Evolutionary conservation across 371 early-diverging fungal species (phyloP).

Genomic region (Sporodiniella umbellata): DNA sequence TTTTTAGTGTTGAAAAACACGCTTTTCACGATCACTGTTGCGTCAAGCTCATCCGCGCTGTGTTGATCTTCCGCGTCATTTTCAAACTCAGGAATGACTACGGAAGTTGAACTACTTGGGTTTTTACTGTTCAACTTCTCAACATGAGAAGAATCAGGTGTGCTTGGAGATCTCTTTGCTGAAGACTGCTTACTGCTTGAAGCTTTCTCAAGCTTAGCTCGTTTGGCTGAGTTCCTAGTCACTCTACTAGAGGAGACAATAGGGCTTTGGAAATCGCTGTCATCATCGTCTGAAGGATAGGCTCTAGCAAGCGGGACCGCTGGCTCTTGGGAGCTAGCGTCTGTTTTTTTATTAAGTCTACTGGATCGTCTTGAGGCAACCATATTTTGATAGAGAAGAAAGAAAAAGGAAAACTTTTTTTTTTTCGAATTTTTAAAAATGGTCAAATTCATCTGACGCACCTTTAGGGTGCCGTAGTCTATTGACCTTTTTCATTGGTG

Average conservation of each 20-base stretch:
- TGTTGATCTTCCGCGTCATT: too few species aligned
- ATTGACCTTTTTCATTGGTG: neutral
- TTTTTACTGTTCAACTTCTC: neutral
- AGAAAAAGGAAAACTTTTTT: neutral
- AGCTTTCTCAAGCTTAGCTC: neutral
- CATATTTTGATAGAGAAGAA: conserved; percentile 2
- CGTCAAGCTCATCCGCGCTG: too few species aligned
- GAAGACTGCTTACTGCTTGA: neutral
- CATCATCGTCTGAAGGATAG: neutral
- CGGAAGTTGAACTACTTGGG: neutral
- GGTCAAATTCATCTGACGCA: conserved; percentile 2
- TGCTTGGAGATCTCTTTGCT: neutral
- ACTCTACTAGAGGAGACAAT: neutral
- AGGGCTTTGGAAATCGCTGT: conserved; percentile 8
- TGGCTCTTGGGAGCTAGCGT: neutral
- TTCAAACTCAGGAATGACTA: neutral
- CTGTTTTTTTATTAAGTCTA: neutral
- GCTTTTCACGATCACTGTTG: neutral
- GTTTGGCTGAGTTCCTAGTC: neutral
- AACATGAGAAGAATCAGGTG: neutral
- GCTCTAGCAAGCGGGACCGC: neutral
- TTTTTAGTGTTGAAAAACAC: too few species aligned
- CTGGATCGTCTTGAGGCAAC: conserved; percentile 9
- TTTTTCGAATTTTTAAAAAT: neutral
- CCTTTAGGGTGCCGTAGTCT: neutral